Percentiles rank a stretch among this genome's conserved stretches.
phyloP scores from a whole-genome alignment of 352 stramenopile species.

The Globisporangium emineosum region DNA sequence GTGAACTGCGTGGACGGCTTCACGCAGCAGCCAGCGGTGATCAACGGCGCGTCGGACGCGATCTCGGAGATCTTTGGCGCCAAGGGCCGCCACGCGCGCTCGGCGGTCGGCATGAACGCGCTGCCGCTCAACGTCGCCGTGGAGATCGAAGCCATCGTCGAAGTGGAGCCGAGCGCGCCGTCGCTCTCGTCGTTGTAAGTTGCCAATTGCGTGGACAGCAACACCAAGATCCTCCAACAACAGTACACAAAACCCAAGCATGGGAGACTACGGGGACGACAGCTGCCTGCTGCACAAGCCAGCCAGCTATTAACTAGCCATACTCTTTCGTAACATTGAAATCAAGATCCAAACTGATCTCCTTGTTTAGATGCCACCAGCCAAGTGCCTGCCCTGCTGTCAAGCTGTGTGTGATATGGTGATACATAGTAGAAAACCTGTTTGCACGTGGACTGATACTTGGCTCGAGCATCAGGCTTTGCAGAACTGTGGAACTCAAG shows the following conservation, averaged over 20 bases:
- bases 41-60: constrained; percentile 92
- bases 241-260: background rate
- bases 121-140: constrained; percentile 92
- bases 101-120: constrained; percentile 92
- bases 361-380: background rate
- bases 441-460: too few relatives aligned
- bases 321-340: too few relatives aligned
- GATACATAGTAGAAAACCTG: too few relatives aligned
- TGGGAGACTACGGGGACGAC: background rate
- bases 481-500: too few relatives aligned
- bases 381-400: too few relatives aligned
- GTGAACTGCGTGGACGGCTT: constrained; percentile 90
- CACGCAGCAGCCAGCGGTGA: constrained; percentile 78
- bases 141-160: constrained; percentile 94
- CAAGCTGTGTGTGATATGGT: too few relatives aligned
- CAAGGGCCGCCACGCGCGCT: constrained; percentile 76
- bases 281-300: background rate
- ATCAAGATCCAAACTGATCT: background rate
- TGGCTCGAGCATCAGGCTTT: too few relatives aligned
- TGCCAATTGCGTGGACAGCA: background rate
- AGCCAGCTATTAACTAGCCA: background rate
- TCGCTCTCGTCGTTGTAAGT: constrained; percentile 24
- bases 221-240: background rate
- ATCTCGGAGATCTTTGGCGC: constrained; percentile 73
- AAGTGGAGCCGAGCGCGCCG: constrained; percentile 57